phyloP scores from a whole-genome alignment of 169 alveolate species.

The Cryptosporidium baileyi region DNA sequence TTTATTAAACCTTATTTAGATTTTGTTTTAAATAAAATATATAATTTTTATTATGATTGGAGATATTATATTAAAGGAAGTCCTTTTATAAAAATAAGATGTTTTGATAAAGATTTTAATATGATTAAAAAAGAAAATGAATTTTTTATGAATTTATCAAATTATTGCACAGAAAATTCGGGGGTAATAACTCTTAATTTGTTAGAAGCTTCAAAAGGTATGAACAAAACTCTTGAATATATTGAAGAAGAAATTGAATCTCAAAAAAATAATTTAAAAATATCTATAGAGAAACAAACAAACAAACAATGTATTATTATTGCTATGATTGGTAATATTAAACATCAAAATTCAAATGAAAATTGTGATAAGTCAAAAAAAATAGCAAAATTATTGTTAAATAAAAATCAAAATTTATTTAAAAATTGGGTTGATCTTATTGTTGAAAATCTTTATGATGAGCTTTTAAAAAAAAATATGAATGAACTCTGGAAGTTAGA shows the following conservation, averaged over 20 bases:
- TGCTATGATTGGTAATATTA: neutral
- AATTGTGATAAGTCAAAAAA: neutral
- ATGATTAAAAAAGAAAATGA: neutral
- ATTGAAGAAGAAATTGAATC: slow-evolving; percentile 30
- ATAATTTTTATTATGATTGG: neutral
- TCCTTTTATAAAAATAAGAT: slow-evolving; percentile 22
- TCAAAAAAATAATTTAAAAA: neutral
- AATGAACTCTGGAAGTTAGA: slow-evolving; percentile 51
- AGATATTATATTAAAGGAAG: slow-evolving; percentile 42
- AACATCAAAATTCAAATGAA: neutral
- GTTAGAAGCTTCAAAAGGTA: slow-evolving; percentile 2
- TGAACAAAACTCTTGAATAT: neutral
- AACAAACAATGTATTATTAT: slow-evolving; percentile 42
- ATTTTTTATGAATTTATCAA: neutral
- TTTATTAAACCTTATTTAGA: slow-evolving; percentile 27
- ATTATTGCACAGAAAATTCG: slow-evolving; percentile 23
- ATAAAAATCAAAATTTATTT: neutral
- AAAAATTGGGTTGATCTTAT: neutral
- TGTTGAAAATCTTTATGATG: slow-evolving; percentile 5
- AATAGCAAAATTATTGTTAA: neutral
- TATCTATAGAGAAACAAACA: slow-evolving; percentile 16
- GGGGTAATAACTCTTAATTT: slow-evolving; percentile 46
- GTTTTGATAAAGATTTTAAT: slow-evolving; percentile 21
- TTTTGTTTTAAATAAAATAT: neutral
- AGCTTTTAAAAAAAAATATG: neutral